Evolutionary conservation across 2,329 filamentous ascomycete species (phyloP), one percentile per base, ranked within the genome.

Genomic region (Aspergillus pseudotamarii): DNA sequence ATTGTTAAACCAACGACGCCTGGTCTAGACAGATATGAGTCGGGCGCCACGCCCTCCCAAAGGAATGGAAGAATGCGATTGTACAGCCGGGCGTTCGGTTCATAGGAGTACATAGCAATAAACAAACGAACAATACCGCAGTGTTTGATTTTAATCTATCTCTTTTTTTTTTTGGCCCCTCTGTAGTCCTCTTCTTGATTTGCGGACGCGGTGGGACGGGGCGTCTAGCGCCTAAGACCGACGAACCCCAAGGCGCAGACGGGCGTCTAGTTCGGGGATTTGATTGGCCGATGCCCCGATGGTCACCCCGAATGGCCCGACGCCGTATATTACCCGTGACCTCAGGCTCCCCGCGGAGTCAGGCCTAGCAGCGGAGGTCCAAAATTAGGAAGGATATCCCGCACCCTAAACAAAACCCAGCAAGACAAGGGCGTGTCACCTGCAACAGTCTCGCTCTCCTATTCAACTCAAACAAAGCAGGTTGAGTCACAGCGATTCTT

Each of bases 31-130:
- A 28, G 54, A 45, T 23, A 54, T 34, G 32, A 23, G 51, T 55
- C 34, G 32, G 32, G 51, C n/a, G 6, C 28, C 16, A 55, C 51
- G 23, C 28, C 51, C 48, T 45, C 51, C 34, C 26, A 16, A 21
- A 55, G 34, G 34, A 59, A 23, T 45, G 36, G 56, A 32, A 46
- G 51, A 61, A 56, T 58, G 55, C 58, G 61, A 65, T 50, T 66
- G 63, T 64, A 68, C 59, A 67, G 57, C 62, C 48, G 62, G 54
- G 59, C 50, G 50, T 59, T 53, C 26, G 56, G 60, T 34, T 57
- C 34, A 53, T 62, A 62, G 60, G 58, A 59, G 57, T 58, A 60
- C 56, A 60, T 63, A 63, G 64, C 58, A 58, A 58, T 63, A 59
- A 51, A 45, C 51, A 32, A 8, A 19, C 14, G 12, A 62, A 23